A percentile compares a stretch with the other conserved stretches of the same genome.
Evolutionary conservation across 225 moss, liverwort and hornwort species (phyloP).

Genomic region (Bryum argenteum): DNA sequence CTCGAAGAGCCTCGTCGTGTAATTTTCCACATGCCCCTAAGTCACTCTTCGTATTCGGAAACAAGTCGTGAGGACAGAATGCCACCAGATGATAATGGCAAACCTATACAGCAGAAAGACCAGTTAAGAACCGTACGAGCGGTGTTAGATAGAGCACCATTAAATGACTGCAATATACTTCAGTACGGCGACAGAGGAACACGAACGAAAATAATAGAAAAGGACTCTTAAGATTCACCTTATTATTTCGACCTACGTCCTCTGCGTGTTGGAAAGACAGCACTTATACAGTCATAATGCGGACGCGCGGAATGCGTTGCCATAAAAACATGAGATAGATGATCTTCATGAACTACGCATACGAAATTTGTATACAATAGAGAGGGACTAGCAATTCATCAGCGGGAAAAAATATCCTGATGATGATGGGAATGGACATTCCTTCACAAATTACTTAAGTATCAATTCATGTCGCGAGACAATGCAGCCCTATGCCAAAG

Average conservation of each 20-base stretch:
- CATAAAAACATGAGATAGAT: neutral
- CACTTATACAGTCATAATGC: neutral
- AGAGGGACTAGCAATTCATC: neutral
- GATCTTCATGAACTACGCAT: neutral
- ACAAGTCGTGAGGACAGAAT: slow-evolving; percentile 95
- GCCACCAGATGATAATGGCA: slow-evolving; percentile 91
- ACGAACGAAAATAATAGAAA: neutral
- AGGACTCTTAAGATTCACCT: neutral
- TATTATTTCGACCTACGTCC: neutral
- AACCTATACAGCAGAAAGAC: slow-evolving; percentile 53
- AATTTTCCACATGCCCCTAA: slow-evolving; percentile 83
- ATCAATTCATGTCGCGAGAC: neutral
- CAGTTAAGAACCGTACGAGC: slow-evolving; percentile 4
- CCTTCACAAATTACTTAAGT: slow-evolving; percentile 3
- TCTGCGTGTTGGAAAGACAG: neutral
- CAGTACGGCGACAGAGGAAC: neutral
- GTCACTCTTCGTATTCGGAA: slow-evolving; percentile 97
- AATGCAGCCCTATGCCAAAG: neutral
- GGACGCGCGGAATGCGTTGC: neutral
- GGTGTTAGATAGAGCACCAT: neutral
- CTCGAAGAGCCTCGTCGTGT: slow-evolving; percentile 83
- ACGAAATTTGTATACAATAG: neutral
- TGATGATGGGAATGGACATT: neutral
- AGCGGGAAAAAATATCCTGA: slow-evolving; percentile 16
- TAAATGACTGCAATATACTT: neutral